A percentile compares a stretch with the other conserved stretches of the same genome.
phyloP scores from a whole-genome alignment of 495 filamentous ascomycete genomes.

The Penicillium steckii region DNA sequence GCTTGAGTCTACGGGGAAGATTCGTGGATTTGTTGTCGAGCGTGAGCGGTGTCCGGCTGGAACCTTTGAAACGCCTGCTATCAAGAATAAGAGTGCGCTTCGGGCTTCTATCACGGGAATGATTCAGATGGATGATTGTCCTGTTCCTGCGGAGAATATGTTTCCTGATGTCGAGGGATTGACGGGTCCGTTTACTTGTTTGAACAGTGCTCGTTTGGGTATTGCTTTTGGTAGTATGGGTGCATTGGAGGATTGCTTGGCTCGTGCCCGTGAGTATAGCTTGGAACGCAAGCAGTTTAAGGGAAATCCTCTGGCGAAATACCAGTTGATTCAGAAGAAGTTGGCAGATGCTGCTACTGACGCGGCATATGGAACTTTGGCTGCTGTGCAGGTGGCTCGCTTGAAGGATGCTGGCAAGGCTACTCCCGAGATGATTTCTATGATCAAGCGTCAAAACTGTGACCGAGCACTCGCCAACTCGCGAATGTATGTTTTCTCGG shows the following conservation, averaged over 20 bases:
- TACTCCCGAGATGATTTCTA: conserved; percentile 95
- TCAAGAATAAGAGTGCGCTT: conserved; percentile 95
- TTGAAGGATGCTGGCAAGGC: conserved; percentile 88
- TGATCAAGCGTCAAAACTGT: conserved; percentile 98
- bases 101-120: conserved; percentile 94
- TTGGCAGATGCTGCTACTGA: conserved; percentile 89
- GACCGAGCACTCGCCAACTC: conserved; percentile 82
- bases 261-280: conserved; percentile 77
- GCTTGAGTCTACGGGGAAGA: conserved; percentile 84
- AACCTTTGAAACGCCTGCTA: conserved; percentile 84
- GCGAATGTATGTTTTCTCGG: conserved; percentile 57
- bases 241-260: conserved; percentile 87
- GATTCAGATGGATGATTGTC: conserved; percentile 92
- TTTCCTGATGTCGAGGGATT: conserved; percentile 88
- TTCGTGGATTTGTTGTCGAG: conserved; percentile 91
- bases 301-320: conserved; percentile 91
- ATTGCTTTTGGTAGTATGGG: conserved; percentile 95
- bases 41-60: conserved; percentile 76
- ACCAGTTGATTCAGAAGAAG: conserved; percentile 99
- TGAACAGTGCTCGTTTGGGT: conserved; percentile 89
- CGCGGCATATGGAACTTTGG: conserved; percentile 82
- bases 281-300: conserved; percentile 96
- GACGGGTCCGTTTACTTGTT: conserved; percentile 84
- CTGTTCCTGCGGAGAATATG: conserved; percentile 90
- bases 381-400: conserved; percentile 84